Conservation (phyloP, 1,139 yeast species). For the Saccharomyces hybrid region DNA sequence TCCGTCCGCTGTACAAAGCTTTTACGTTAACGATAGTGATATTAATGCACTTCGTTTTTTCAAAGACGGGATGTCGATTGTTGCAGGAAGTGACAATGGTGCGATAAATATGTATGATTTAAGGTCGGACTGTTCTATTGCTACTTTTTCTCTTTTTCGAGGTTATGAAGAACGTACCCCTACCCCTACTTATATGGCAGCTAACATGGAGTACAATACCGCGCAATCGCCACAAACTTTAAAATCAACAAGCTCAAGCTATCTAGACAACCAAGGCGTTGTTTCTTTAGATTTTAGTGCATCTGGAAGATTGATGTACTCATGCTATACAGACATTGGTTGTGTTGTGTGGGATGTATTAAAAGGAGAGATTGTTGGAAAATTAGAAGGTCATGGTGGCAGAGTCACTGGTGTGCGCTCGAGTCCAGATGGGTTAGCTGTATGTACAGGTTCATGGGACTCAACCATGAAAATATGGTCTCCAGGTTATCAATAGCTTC, state of each 20-base stretch:
- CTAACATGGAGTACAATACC: constrained; percentile 6
- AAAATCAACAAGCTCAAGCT: constrained; percentile 22
- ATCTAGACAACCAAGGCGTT: constrained; percentile 54
- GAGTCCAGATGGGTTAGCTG: constrained; percentile 68
- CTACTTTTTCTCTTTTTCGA: constrained; percentile 40
- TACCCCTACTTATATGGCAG: constrained; percentile 22
- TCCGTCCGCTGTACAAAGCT: constrained; percentile 49
- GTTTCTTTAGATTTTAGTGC: constrained; percentile 64
- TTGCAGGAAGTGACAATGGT: constrained; percentile 77
- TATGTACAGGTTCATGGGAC: constrained; percentile 70
- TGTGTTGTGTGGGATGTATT: constrained; percentile 76
- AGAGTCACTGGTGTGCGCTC: constrained; percentile 57
- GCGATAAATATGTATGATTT: constrained; percentile 64
- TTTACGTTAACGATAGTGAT: constrained; percentile 57
- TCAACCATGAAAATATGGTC: constrained; percentile 61
- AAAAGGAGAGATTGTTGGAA: constrained; percentile 57
- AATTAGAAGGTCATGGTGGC: constrained; percentile 50
- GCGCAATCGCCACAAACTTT: constrained; percentile 14
- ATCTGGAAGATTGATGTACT: constrained; percentile 69
- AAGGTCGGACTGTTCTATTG: constrained; percentile 67
- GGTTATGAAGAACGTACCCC: constrained; percentile 8
- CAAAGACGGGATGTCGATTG: constrained; percentile 64
- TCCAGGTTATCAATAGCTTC: constrained; percentile 26
- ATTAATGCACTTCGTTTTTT: constrained; percentile 59
- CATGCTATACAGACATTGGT: constrained; percentile 70